These are phyloP conservation scores for Corchorus capsularis DNA, from an alignment of 345 rosid genomes.

Conservation along the genomic window DNA sequence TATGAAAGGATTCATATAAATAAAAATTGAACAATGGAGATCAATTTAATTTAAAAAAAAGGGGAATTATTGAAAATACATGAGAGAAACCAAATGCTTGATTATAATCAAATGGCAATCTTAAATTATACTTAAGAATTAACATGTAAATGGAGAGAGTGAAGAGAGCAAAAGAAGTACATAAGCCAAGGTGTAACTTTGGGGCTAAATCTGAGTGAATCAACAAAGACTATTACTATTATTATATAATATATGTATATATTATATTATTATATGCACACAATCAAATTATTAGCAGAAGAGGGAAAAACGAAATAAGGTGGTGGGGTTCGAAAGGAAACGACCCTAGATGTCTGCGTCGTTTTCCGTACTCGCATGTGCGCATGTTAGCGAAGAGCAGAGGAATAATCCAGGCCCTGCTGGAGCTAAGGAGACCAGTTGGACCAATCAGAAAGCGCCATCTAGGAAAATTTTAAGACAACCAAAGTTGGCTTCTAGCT, in stretches of 20 bases:
- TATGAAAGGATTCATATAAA: too few relatives aligned
- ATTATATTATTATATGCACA: too few relatives aligned
- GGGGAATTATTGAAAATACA: too few relatives aligned
- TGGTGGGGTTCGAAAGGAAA: not conserved
- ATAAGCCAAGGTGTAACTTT: not conserved
- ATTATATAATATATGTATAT: too few relatives aligned
- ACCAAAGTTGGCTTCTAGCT: not conserved
- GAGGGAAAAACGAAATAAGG: not conserved
- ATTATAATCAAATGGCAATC: too few relatives aligned
- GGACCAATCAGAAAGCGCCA: constrained; percentile 2
- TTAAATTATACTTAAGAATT: too few relatives aligned
- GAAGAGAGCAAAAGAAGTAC: too few relatives aligned
- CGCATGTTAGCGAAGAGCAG: constrained; percentile 8
- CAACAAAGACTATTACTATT: too few relatives aligned
- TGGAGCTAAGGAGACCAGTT: not conserved
- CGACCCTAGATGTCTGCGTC: constrained; percentile 5
- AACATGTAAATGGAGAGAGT: too few relatives aligned
- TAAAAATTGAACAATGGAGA: too few relatives aligned
- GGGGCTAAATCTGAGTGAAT: constrained; percentile 1
- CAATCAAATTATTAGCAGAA: not conserved
- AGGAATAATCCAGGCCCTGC: constrained; percentile 11
- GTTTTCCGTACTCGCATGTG: constrained; percentile 15
- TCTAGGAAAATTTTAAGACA: not conserved
- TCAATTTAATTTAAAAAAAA: too few relatives aligned
- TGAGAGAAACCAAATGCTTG: too few relatives aligned